phyloP scores from a whole-genome alignment of 73 alveolate species.

The Effrenium voratum region DNA sequence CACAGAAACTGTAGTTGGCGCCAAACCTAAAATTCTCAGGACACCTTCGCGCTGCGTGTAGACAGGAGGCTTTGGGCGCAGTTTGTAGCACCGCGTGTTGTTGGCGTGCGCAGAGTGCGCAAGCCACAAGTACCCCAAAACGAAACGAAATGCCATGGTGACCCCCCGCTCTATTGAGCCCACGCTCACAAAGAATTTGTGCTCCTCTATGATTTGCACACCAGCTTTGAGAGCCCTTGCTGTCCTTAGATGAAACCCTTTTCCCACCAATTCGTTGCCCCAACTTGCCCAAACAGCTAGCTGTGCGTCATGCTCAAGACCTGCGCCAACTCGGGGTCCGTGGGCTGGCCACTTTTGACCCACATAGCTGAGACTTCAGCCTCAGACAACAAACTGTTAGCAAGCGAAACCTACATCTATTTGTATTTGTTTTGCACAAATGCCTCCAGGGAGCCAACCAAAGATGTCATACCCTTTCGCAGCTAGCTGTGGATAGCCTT shows the following conservation, averaged over 20 bases:
- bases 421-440: background rate
- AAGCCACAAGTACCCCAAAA: background rate
- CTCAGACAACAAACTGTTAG: background rate
- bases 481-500: background rate
- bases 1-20: background rate
- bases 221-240: background rate
- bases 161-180: background rate
- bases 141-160: background rate
- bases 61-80: background rate
- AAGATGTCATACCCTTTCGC: background rate
- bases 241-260: background rate
- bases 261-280: background rate
- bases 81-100: background rate
- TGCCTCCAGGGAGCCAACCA: background rate
- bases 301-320: background rate
- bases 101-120: background rate
- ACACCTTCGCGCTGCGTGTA: background rate
- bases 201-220: background rate
- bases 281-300: background rate
- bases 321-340: background rate
- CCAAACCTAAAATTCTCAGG: background rate
- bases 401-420: background rate
- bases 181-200: background rate
- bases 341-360: background rate
- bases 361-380: background rate